Base-by-base conservation (phyloP, 2,329 filamentous ascomycete genomes). In the Simplicillium aogashimaense region DNA sequence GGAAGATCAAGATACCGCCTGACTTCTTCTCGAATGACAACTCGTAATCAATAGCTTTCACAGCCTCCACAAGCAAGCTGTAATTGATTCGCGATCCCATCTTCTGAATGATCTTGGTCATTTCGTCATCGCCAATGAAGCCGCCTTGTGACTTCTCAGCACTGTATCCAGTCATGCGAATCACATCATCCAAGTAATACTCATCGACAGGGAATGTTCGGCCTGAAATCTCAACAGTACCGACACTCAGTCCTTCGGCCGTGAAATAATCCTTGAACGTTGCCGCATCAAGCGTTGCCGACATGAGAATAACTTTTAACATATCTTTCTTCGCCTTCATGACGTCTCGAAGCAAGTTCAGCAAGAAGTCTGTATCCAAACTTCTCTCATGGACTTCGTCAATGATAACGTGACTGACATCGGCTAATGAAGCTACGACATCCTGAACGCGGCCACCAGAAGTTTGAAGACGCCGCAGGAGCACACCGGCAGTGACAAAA, bases 361-460 rank as follows among this genome's bases (percentile, higher is more conserved):
- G 72, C 9, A 97, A 67, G 54, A 98, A 95, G 57, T 98, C 90
- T 0, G 89, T 95, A 54, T 97, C 92, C 9, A 98, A 68, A 61
- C 86, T 94, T 40, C 90, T 79, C 60, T 98, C 90, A 64, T 98
- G 90, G 3, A 97, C 90, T 61, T 98, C 90, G 56, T 98, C 90
- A 35, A 97, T 88, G 14, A 97, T 84, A 7, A 98, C 78, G 56
- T 98, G 92, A 50, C 86, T 95, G 46, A 98, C 82, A 59, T 95
- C 86, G 6, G 86, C 84, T 36, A 98, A 63, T 31, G 88, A 86
- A 15, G 82, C 76, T 39, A 86, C 75, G 1, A 95, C 80, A 54
- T 94, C 86, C 17, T 89, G 82, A 11, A 83, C 77, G 25, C 78
- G 75, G 6, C 85, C 86, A 37, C 87, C 86, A 4, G 86, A 89